Evolutionary conservation across 2,329 filamentous ascomycete genomes (phyloP).

Genomic region (Malbranchea zuffiana): DNA sequence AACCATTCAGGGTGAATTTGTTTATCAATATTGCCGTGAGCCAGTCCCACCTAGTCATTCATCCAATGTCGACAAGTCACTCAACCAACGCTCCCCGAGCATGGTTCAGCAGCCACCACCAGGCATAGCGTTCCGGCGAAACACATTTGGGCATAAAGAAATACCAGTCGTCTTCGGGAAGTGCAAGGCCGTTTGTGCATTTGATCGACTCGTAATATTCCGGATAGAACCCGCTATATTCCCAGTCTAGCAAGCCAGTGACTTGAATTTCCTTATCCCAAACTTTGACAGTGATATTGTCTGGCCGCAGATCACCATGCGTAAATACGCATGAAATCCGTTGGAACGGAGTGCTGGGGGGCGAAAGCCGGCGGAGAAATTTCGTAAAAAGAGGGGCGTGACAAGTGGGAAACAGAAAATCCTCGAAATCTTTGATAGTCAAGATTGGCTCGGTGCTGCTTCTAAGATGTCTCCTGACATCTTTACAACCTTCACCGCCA

Average conservation of each 20-base stretch:
- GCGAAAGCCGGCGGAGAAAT: constrained; percentile 12
- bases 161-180: constrained; percentile 19
- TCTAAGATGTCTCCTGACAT: constrained; percentile 9
- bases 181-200: constrained; percentile 17
- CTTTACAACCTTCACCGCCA: constrained; percentile 15
- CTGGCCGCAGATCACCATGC: constrained; percentile 20
- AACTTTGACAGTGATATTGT: constrained; percentile 19
- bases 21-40: background rate
- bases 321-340: constrained; percentile 17
- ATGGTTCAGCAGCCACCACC: constrained; percentile 21
- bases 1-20: no score
- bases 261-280: constrained; percentile 13
- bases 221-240: constrained; percentile 22
- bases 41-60: background rate
- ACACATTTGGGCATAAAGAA: constrained; percentile 18
- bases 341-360: constrained; percentile 7
- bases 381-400: constrained; percentile 15
- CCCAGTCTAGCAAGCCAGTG: constrained; percentile 21
- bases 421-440: constrained; percentile 15
- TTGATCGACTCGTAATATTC: constrained; percentile 21
- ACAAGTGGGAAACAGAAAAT: constrained; percentile 16
- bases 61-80: constrained; percentile 8
- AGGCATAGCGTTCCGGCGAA: constrained; percentile 17
- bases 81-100: constrained; percentile 17
- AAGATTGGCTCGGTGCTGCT: constrained; percentile 15